These are phyloP conservation scores for Glycine tomentella DNA, from an alignment of 306 rosid genomes.

Conservation along the genomic window DNA sequence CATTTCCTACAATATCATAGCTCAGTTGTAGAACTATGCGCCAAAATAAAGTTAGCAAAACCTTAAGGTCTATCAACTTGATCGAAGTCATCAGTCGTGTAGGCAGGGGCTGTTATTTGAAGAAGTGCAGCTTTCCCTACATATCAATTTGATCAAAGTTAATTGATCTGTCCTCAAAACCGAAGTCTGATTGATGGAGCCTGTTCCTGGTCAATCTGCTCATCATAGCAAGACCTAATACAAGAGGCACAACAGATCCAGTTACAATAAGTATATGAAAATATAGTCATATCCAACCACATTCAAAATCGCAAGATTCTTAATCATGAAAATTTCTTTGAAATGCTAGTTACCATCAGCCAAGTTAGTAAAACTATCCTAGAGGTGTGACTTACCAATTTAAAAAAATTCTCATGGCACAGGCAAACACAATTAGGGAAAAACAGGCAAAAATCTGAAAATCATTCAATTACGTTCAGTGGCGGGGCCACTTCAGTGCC, in stretches of 20 bases:
- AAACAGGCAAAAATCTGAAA: not conserved
- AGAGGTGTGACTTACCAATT: not conserved
- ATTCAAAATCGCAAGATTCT: not conserved
- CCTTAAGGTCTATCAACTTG: not conserved
- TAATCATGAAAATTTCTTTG: not conserved
- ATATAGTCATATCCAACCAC: conserved; percentile 11
- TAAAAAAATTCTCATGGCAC: not conserved
- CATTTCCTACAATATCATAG: conserved; percentile 24
- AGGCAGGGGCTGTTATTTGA: not conserved
- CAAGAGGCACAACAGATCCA: conserved; percentile 18
- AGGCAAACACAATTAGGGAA: not conserved
- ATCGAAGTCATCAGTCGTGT: not conserved
- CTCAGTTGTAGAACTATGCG: conserved; percentile 14
- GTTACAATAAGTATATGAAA: conserved; percentile 9
- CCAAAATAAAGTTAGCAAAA: conserved; percentile 38
- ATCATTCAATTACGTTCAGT: not conserved
- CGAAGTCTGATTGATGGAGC: conserved; percentile 61
- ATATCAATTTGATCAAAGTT: conserved; percentile 70
- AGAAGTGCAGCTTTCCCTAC: conserved; percentile 47
- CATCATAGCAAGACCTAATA: conserved; percentile 81
- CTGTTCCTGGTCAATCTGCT: conserved; percentile 77
- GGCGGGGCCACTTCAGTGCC: too few species aligned
- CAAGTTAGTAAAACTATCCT: too few species aligned
- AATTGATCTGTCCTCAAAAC: conserved; percentile 63
- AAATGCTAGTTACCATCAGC: not conserved